These are phyloP conservation scores for Dictyostelium citrinum DNA, from an alignment of 78 protist species.

Conservation along the genomic window DNA sequence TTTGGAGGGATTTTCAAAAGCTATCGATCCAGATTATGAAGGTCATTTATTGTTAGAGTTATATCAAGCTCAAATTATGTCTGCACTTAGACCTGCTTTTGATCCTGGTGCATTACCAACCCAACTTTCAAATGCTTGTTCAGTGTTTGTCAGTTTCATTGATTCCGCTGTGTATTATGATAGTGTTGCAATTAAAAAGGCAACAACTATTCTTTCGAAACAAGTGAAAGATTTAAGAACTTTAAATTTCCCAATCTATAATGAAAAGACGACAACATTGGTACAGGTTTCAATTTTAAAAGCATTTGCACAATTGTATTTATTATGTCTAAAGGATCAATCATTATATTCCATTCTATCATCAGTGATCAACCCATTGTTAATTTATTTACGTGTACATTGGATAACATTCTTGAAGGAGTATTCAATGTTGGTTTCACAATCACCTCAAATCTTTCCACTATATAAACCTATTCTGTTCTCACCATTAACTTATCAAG, in stretches of 20 bases:
- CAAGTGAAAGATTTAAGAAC: slow-evolving; percentile 36
- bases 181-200: slow-evolving; percentile 55
- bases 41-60: slow-evolving; percentile 77
- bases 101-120: slow-evolving; percentile 64
- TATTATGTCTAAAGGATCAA: slow-evolving; percentile 15
- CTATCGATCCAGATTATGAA: slow-evolving; percentile 77
- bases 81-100: slow-evolving; percentile 78
- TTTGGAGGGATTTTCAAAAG: slow-evolving; percentile 41
- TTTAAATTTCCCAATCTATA: slow-evolving; percentile 58
- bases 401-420: slow-evolving; percentile 60
- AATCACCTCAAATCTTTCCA: slow-evolving; percentile 31
- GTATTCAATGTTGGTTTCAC: slow-evolving; percentile 26
- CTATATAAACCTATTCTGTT: slow-evolving; percentile 46
- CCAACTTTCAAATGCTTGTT: slow-evolving; percentile 41
- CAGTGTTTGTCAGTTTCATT: slow-evolving; percentile 50
- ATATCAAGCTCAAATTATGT: slow-evolving; percentile 82
- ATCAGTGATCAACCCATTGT: slow-evolving; percentile 27
- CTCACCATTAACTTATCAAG: slow-evolving; percentile 53
- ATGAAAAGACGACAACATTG: slow-evolving; percentile 73
- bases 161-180: slow-evolving; percentile 47
- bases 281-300: slow-evolving; percentile 73
- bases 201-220: neutral
- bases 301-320: slow-evolving; percentile 75
- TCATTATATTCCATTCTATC: slow-evolving; percentile 21
- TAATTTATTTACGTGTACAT: slow-evolving; percentile 52